Evolutionary conservation across 1,139 yeast genomes (phyloP), one percentile per base, ranked within the genome.

Genomic region (Kodamaea alishanica): DNA sequence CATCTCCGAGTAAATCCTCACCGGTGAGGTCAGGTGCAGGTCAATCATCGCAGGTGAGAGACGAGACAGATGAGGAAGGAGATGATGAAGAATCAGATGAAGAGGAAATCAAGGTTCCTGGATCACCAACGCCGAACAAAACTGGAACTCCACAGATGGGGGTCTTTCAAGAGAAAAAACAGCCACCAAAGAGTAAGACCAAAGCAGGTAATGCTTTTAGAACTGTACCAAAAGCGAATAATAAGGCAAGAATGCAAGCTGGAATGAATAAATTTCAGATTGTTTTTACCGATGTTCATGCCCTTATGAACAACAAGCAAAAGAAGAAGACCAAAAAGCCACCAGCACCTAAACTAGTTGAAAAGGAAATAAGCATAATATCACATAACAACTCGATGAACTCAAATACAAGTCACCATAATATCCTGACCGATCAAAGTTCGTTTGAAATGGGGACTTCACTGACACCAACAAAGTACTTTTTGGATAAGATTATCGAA

Each of bases 211-310:
- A 38, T 24, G 39, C 42, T 2, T 45, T 45, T 30, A 41, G 46
- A 33, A 30, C 39, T 34, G 20, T 15, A 15, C 20, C 20, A 15
- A 15, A 41, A 34, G 32, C 34, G 26, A 39, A 35, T 26, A 47
- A 49, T 32, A 61, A 57, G 46, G 60, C 67, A 1, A 60, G 63
- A 41, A 67, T 66, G 72, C 71, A 65, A 53, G 67, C 54, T 7
- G 75, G 75, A 7, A 67, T 70, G 68, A 69, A 66, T 49, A 71
- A 72, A 54, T 75, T 75, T 50, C 81, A 75, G 52, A 75, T 75
- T 42, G 75, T 75, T 1, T 67, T 75, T 40, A 66, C 77, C 3
- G 80, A 75, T 50, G 73, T 73, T 32, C 73, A 67, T 46, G 65
- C 75, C 2, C 54, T 71, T 42, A 65, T 67, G 66, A 65, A 67